phyloP scores from a whole-genome alignment of 1,284 basidiomycete species.

The Cryptococcus sp. region DNA sequence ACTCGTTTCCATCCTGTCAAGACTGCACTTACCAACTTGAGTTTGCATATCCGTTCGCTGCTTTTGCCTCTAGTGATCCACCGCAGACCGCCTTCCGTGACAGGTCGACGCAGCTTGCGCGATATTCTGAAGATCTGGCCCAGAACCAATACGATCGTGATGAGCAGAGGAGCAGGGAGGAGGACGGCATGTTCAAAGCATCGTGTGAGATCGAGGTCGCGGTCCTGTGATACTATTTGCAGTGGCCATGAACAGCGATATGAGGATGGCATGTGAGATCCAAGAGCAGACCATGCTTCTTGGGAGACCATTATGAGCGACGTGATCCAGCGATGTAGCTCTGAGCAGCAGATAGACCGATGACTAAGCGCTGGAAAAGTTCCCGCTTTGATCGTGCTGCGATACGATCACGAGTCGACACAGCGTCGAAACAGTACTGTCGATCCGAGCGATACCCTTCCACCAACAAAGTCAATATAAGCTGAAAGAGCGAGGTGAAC shows the following conservation, averaged over 20 bases:
- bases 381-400: too few relatives aligned
- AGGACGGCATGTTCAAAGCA: constrained; percentile 81
- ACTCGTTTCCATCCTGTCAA: constrained; percentile 47
- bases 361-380: too few relatives aligned
- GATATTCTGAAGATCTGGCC: constrained; percentile 52
- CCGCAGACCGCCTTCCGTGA: constrained; percentile 21
- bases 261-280: not conserved
- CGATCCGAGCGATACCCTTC: too few relatives aligned
- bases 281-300: constrained; percentile 3
- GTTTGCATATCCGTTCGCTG: constrained; percentile 59
- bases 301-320: constrained; percentile 12
- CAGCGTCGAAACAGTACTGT: too few relatives aligned
- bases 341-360: too few relatives aligned
- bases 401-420: too few relatives aligned
- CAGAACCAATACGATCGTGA: constrained; percentile 58
- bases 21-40: constrained; percentile 64
- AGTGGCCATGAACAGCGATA: constrained; percentile 41
- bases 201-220: constrained; percentile 75
- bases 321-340: not conserved
- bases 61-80: constrained; percentile 44
- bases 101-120: constrained; percentile 29
- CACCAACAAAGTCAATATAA: too few relatives aligned
- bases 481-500: too few relatives aligned
- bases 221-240: constrained; percentile 56
- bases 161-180: constrained; percentile 59